phyloP scores from a whole-genome alignment of 768 basidiomycete species.

The Xerocomus spinulosus region DNA sequence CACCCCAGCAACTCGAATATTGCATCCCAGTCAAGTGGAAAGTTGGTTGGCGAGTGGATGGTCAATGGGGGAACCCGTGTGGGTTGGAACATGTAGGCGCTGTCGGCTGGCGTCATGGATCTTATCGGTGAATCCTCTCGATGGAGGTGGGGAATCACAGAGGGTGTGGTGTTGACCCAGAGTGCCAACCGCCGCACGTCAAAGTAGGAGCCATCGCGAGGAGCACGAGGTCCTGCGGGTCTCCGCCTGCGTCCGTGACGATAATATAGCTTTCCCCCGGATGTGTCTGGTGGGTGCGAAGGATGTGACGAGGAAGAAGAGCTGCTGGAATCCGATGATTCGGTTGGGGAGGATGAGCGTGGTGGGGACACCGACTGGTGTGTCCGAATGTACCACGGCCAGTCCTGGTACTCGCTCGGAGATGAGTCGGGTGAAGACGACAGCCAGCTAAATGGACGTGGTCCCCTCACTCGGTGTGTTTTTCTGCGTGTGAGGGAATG shows the following conservation, averaged over 20 bases:
- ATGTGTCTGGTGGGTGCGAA: constrained; percentile 4
- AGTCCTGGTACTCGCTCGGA: constrained; percentile 13
- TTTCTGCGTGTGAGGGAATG: constrained; percentile 8
- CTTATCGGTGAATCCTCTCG: constrained; percentile 1
- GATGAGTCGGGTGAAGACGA: constrained; percentile 13
- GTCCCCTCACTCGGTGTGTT: constrained; percentile 22
- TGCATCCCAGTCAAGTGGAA: constrained; percentile 28
- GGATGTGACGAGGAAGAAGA: constrained; percentile 5
- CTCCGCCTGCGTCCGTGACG: constrained; percentile 15
- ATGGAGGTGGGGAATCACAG: constrained; percentile 4
- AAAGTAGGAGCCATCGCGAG: constrained; percentile 7
- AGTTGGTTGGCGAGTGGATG: constrained; percentile 14
- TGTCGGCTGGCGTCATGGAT: constrained; percentile 2
- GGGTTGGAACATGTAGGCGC: not conserved
- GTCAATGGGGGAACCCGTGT: constrained; percentile 4
- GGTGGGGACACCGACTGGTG: no score
- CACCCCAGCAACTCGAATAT: constrained; percentile 29
- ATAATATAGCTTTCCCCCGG: not conserved
- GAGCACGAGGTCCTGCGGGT: constrained; percentile 26
- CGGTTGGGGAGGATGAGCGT: constrained; percentile 17
- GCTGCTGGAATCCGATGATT: constrained; percentile 12
- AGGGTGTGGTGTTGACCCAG: constrained; percentile 14
- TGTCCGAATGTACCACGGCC: constrained; percentile 16
- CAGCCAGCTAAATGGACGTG: constrained; percentile 28
- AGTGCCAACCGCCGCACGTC: constrained; percentile 12